Conservation (phyloP, 129 eudicot genomes). For the Helianthus tuberosus region DNA sequence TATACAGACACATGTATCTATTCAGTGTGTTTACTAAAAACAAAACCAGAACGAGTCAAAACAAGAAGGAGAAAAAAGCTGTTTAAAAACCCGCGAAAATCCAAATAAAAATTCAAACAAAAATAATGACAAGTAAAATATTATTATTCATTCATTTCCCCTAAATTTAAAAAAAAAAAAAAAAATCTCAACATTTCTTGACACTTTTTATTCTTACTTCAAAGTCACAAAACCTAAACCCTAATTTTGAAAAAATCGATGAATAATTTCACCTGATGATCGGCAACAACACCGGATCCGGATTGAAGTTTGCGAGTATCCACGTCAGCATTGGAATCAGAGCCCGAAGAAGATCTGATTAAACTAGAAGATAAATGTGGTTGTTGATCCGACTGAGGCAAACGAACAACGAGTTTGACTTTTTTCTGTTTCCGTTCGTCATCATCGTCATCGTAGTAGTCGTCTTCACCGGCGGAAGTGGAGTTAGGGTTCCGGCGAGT, state of each 20-base stretch:
- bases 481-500: constrained; percentile 76
- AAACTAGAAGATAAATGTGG: constrained; percentile 12
- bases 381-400: constrained; percentile 15
- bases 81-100: constrained; percentile 36
- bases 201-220: too few species aligned
- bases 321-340: constrained; percentile 45
- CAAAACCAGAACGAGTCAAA: background rate
- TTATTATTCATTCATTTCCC: constrained; percentile 5
- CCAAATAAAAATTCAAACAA: constrained; percentile 33
- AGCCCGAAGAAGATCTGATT: constrained; percentile 40
- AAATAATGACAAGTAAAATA: constrained; percentile 19
- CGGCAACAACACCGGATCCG: constrained; percentile 35
- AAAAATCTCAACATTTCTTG: too few species aligned
- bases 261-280: constrained; percentile 44
- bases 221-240: constrained; percentile 26
- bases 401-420: constrained; percentile 1
- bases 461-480: constrained; percentile 20
- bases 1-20: constrained; percentile 2
- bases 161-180: constrained; percentile 5
- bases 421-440: background rate
- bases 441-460: constrained; percentile 44
- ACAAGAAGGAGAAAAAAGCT: background rate
- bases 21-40: constrained; percentile 30
- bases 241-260: constrained; percentile 24
- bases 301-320: constrained; percentile 52